These are phyloP conservation scores for Yarrowia phangngaensis DNA, from an alignment of 805 yeast species.

Conservation along the genomic window DNA sequence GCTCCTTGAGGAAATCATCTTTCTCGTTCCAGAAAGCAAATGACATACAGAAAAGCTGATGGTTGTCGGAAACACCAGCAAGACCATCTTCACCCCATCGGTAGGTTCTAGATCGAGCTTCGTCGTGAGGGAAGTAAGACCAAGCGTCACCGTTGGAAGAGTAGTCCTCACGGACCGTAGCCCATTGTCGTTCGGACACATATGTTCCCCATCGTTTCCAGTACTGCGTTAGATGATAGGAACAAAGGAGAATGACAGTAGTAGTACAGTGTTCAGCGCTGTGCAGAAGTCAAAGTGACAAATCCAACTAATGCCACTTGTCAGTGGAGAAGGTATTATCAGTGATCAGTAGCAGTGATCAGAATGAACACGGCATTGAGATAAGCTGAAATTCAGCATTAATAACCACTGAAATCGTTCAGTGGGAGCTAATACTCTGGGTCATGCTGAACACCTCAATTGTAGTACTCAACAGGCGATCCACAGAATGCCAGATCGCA, in stretches of 20 bases:
- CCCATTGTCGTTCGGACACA: conserved; percentile 82
- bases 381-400: too few species aligned
- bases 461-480: too few species aligned
- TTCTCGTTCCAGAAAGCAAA: conserved; percentile 90
- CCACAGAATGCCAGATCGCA: too few species aligned
- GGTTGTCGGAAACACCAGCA: conserved; percentile 83
- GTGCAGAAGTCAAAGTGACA: not conserved
- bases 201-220: conserved; percentile 94
- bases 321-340: too few species aligned
- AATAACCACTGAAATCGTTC: too few species aligned
- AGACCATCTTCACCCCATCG: conserved; percentile 97
- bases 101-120: conserved; percentile 72
- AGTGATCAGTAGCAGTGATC: not conserved
- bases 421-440: too few species aligned
- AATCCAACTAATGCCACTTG: conserved; percentile 25
- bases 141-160: conserved; percentile 85
- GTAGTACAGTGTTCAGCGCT: not conserved
- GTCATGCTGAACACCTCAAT: too few species aligned
- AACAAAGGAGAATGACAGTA: not conserved
- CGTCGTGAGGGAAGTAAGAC: conserved; percentile 82
- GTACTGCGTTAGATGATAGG: conserved; percentile 43
- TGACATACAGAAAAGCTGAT: conserved; percentile 69
- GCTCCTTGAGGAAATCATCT: conserved; percentile 80
- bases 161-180: conserved; percentile 71
- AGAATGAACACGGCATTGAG: not conserved